A percentile compares a stretch with the other conserved stretches of the same genome.
phyloP scores from a whole-genome alignment of 495 filamentous ascomycete species.

The Neurospora terricola region DNA sequence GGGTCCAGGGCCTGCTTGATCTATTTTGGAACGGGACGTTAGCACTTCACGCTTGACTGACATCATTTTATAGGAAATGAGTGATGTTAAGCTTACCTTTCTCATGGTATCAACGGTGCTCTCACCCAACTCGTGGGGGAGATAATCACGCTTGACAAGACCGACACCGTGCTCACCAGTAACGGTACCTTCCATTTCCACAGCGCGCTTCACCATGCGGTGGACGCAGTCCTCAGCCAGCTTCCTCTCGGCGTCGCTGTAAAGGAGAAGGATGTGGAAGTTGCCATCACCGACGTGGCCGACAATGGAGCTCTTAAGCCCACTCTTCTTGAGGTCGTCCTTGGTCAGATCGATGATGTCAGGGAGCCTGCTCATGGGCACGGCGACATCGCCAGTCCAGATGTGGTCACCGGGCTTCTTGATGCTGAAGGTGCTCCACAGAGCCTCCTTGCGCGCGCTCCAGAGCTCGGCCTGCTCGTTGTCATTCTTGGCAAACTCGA shows the following conservation, averaged over 20 bases:
- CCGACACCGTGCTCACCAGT: slow-evolving; percentile 80
- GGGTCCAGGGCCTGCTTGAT: slow-evolving; percentile 69
- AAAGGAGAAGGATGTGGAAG: slow-evolving; percentile 70
- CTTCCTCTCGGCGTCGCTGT: slow-evolving; percentile 54
- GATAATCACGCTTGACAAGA: slow-evolving; percentile 71
- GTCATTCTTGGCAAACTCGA: slow-evolving; percentile 67
- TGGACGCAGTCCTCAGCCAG: slow-evolving; percentile 63
- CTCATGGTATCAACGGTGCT: slow-evolving; percentile 70
- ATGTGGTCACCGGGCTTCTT: slow-evolving; percentile 52
- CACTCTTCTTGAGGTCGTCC: slow-evolving; percentile 53
- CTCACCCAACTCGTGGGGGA: slow-evolving; percentile 62
- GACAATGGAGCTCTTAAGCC: slow-evolving; percentile 63
- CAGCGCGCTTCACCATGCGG: slow-evolving; percentile 73
- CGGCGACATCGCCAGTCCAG: slow-evolving; percentile 80
- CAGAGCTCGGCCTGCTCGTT: slow-evolving; percentile 70
- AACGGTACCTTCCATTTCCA: slow-evolving; percentile 75
- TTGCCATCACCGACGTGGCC: slow-evolving; percentile 81
- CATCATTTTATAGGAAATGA: neutral
- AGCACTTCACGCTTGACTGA: slow-evolving; percentile 2
- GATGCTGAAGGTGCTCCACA: slow-evolving; percentile 63
- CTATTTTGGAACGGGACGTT: slow-evolving; percentile 8
- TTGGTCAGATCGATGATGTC: slow-evolving; percentile 75
- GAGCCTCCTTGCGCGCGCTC: slow-evolving; percentile 77
- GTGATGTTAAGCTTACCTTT: slow-evolving; percentile 40
- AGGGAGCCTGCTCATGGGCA: slow-evolving; percentile 62